Evolutionary conservation across 1,284 basidiomycete genomes (phyloP).

Genomic region (Anthracocystis setariae): DNA sequence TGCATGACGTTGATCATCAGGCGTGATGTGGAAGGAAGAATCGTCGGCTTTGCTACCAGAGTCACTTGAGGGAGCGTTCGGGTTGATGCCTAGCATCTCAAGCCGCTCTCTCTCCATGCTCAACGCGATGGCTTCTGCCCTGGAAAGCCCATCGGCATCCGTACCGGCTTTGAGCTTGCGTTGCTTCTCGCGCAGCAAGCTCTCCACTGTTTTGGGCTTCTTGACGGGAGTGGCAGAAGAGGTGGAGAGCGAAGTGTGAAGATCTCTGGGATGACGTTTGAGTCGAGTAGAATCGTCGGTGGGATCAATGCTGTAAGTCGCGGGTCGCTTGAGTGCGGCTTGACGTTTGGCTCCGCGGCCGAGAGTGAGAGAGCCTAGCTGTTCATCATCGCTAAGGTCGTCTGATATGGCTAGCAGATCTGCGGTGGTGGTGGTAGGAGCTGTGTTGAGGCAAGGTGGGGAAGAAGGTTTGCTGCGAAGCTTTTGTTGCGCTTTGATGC

Average conservation of each 20-base stretch:
- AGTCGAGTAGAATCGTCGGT: conserved; percentile 29
- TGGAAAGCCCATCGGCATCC: conserved; percentile 35
- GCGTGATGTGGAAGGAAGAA: no score
- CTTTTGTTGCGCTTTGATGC: conserved; percentile 40
- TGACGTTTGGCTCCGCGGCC: conserved; percentile 21
- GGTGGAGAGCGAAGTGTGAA: conserved; percentile 6
- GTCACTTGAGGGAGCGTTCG: neutral
- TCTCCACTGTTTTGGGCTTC: conserved; percentile 9
- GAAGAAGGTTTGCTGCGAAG: conserved; percentile 14
- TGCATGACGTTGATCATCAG: neutral
- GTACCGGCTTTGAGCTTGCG: conserved; percentile 26
- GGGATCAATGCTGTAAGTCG: conserved; percentile 40
- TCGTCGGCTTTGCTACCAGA: neutral
- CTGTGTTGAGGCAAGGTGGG: neutral
- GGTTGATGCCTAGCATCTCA: conserved; percentile 20
- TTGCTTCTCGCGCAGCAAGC: conserved; percentile 23
- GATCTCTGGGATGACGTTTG: conserved; percentile 19
- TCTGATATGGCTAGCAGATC: neutral
- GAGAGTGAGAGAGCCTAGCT: conserved; percentile 28
- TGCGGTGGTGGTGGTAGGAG: neutral
- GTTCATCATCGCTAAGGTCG: conserved; percentile 19
- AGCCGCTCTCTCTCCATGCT: conserved; percentile 44
- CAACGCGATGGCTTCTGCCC: conserved; percentile 34
- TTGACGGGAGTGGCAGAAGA: conserved; percentile 2
- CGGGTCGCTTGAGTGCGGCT: conserved; percentile 34